Conservation (phyloP, 2,329 filamentous ascomycete genomes). For the Colletotrichum sojae region DNA sequence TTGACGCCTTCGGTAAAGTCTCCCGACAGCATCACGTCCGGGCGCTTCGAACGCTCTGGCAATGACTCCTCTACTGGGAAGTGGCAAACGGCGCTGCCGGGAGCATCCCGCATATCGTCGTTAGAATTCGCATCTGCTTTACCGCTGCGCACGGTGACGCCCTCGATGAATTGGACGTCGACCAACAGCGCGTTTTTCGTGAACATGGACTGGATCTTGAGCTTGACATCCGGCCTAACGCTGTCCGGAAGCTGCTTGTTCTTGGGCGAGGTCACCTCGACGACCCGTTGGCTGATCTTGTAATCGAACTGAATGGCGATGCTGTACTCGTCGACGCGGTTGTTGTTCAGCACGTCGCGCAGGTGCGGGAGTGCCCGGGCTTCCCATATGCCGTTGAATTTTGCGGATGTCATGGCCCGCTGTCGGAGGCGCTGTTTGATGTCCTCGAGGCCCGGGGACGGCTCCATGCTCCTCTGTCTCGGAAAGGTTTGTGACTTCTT, state of each 20-base stretch:
- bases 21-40: too few relatives aligned
- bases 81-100: too few relatives aligned
- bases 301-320: slow-evolving; percentile 4
- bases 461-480: background rate
- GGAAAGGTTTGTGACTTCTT: background rate
- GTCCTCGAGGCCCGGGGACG: background rate
- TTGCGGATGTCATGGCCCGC: background rate
- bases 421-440: background rate
- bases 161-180: too few relatives aligned
- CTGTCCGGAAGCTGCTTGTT: background rate
- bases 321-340: background rate
- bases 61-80: too few relatives aligned
- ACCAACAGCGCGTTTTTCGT: background rate
- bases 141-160: too few relatives aligned
- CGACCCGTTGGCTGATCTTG: background rate
- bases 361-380: background rate
- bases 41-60: too few relatives aligned
- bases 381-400: slow-evolving; percentile 14
- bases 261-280: slow-evolving; percentile 12
- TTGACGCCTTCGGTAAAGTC: too few relatives aligned
- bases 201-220: background rate
- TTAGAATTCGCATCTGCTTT: too few relatives aligned
- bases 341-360: background rate
- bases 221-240: background rate
- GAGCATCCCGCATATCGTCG: too few relatives aligned